Percentiles rank a stretch among this genome's conserved stretches.
phyloP scores from a whole-genome alignment of 164 flowering plant species.

The Vitis rotundifolia region DNA sequence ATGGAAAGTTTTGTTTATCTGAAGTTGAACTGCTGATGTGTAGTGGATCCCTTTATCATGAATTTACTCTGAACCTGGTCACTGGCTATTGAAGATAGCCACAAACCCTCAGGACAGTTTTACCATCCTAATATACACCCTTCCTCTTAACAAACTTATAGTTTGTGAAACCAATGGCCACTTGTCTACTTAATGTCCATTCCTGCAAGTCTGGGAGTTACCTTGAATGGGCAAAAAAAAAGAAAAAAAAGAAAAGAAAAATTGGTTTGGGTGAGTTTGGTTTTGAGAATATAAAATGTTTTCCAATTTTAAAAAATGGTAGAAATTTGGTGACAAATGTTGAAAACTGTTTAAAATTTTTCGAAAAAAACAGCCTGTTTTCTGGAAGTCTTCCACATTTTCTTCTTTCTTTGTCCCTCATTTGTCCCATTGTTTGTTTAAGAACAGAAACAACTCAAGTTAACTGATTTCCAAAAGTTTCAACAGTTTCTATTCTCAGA shows the following conservation, averaged over 20 bases:
- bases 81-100: constrained; percentile 32
- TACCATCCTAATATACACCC: not conserved
- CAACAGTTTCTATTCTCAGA: no score
- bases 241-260: not conserved
- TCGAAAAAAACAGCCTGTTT: no score
- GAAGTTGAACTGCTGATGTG: constrained; percentile 53
- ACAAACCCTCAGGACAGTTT: constrained; percentile 13
- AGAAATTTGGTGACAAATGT: no score
- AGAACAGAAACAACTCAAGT: no score
- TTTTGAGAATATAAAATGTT: not conserved
- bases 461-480: no score
- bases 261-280: not conserved
- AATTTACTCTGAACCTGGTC: constrained; percentile 27
- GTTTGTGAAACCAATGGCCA: constrained; percentile 7
- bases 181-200: constrained; percentile 2
- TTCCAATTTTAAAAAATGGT: not conserved
- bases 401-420: no score
- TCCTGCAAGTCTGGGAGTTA: not conserved
- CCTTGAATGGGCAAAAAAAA: not conserved
- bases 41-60: constrained; percentile 41
- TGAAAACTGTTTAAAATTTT: no score
- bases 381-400: not conserved
- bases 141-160: constrained; percentile 7
- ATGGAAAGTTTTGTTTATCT: constrained; percentile 70
- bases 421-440: not conserved